Conservation (phyloP, 306 rosid genomes). For the Inga laurina region DNA sequence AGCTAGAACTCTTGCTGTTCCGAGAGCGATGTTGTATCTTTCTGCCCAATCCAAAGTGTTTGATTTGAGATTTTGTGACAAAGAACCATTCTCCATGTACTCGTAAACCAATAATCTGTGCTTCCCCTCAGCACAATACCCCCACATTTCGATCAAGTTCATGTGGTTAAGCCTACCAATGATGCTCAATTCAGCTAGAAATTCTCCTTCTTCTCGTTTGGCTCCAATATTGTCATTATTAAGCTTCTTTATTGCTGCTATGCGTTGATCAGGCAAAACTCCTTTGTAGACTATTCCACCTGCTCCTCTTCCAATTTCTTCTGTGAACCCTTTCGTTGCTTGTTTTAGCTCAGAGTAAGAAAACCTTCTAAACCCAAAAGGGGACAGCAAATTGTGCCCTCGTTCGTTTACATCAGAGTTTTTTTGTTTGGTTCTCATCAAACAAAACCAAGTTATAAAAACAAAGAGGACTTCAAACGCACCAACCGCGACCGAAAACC, state of each 20-base stretch:
- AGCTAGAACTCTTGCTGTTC: background rate
- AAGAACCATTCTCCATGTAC: conserved; percentile 26
- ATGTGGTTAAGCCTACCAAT: background rate
- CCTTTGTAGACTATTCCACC: background rate
- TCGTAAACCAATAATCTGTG: background rate
- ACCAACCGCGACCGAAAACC: conserved; percentile 24
- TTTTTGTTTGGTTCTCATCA: conserved; percentile 20
- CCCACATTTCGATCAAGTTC: conserved; percentile 9
- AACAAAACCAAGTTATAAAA: background rate
- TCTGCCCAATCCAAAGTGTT: conserved; percentile 16
- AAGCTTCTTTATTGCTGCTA: background rate
- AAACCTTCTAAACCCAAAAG: background rate
- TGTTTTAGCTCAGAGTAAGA: background rate
- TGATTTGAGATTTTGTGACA: conserved; percentile 20
- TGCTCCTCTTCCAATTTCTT: background rate
- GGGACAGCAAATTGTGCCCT: background rate
- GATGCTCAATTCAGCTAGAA: background rate
- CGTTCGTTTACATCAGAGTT: conserved; percentile 28
- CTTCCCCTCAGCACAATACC: background rate
- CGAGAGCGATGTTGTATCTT: background rate
- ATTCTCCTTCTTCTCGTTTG: background rate
- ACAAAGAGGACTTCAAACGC: conserved; percentile 10
- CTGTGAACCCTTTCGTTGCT: background rate
- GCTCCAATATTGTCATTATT: background rate
- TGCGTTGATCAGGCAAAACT: background rate